phyloP scores from a whole-genome alignment of 2,329 filamentous ascomycete species.

The Stemphylium vesicarium region DNA sequence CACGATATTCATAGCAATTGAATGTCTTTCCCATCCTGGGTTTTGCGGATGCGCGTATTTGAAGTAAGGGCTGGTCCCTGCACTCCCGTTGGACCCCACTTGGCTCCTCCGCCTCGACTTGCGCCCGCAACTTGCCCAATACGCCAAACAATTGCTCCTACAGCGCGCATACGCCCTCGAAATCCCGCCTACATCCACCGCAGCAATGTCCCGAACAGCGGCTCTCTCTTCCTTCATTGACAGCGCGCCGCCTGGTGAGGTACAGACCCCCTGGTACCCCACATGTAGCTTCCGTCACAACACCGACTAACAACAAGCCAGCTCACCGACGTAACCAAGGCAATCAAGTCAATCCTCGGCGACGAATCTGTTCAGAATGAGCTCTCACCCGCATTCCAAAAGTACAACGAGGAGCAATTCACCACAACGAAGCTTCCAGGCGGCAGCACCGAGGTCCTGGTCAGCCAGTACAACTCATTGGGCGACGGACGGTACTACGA shows the following conservation, averaged over 20 bases:
- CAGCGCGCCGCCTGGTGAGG: constrained; percentile 95
- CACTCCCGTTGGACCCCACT: constrained; percentile 28
- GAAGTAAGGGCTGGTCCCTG: constrained; percentile 16
- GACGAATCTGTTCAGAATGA: constrained; percentile 72
- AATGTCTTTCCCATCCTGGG: neutral
- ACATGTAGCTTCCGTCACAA: neutral
- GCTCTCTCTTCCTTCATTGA: constrained; percentile 79
- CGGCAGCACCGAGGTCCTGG: constrained; percentile 76
- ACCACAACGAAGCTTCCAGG: constrained; percentile 87
- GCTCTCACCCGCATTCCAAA: constrained; percentile 83
- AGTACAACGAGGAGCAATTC: constrained; percentile 97
- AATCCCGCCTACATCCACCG: neutral
- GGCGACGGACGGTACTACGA: constrained; percentile 88
- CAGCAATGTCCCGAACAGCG: constrained; percentile 45
- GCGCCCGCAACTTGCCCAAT: constrained; percentile 26
- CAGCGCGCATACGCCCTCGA: constrained; percentile 1
- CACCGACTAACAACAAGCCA: constrained; percentile 50
- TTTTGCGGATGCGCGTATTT: neutral
- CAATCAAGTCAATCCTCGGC: constrained; percentile 85
- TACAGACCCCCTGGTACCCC: constrained; percentile 52
- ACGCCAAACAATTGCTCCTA: constrained; percentile 15
- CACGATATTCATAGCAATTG: neutral
- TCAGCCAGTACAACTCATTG: constrained; percentile 85
- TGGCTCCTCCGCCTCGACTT: constrained; percentile 24
- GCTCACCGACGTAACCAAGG: constrained; percentile 88